Base-by-base conservation (phyloP, 176 grass and related monocot genomes). In the Avena sativa region DNA sequence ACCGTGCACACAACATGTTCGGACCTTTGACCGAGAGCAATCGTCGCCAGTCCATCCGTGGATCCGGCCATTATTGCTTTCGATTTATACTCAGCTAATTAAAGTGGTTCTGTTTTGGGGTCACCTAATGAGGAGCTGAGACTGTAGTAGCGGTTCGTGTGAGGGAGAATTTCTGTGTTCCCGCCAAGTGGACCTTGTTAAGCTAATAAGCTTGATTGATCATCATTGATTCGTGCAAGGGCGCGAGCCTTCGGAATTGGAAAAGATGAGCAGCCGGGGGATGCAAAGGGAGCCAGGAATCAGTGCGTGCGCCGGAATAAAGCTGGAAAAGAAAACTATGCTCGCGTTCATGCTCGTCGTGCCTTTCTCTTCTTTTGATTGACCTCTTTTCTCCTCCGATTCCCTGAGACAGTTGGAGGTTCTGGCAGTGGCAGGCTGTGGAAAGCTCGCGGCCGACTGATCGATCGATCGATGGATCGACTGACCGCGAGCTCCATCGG, bases 301-400 rank as follows among this genome's bases (percentile, higher is more conserved):
- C 11, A 60, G 78, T 74, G 88, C 88, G 32, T 74, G 88, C 88
- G 32, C 36, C 10, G 68, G 81, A 91, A 84, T 87, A 87, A 79
- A 90, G 89, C 66, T 74, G 80, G 80, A 87, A 87, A 83, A 83
- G 84, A 90, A 64, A 23, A 67, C 62, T 44, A 34, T 62, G 58
- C 81, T 51, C 21, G 16, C 46, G 21, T 57, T 32, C 17, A 21
- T 74, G 32, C 32, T 34, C 32, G 32, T 34, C 32, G 3, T 34
- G 7, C 19, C 71, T 77, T 77, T 63, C 52, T 34, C 78, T 34
- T 9, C 68, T 79, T 90, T 83, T 53, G n/a, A 83, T 83, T 12
- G n/a, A 50, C n/a, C 58, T 8, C 56, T 71, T 83, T 19, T 51
- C 38, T 62, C 20, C 56, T 38, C 17, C 32, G 84, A 86, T 79